phyloP scores from a whole-genome alignment of 768 basidiomycete species.

The Phaeotremella skinneri region DNA sequence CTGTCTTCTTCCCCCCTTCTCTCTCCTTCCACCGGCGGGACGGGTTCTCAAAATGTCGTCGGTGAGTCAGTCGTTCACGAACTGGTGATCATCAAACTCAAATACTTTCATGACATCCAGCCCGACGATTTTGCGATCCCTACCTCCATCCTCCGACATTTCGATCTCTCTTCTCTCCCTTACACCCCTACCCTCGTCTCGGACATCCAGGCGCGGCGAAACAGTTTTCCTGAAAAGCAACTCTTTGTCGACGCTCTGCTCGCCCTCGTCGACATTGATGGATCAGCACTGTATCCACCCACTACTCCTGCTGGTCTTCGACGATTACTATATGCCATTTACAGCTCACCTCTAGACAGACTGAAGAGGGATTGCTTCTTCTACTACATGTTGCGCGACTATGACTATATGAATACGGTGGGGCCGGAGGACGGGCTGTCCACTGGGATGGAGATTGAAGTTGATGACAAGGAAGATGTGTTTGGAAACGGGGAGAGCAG shows the following conservation, averaged over 20 bases:
- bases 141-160: constrained; percentile 34
- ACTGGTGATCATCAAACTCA: no score
- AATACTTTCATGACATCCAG: no score
- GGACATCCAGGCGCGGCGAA: constrained; percentile 18
- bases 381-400: constrained; percentile 41
- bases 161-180: constrained; percentile 36
- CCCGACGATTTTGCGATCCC: constrained; percentile 36
- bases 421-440: not conserved
- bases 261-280: constrained; percentile 31
- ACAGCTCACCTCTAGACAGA: constrained; percentile 29
- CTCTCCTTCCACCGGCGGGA: no score
- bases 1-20: no score
- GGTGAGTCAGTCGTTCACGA: not conserved
- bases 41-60: not conserved
- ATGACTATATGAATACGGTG: constrained; percentile 7
- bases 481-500: not conserved
- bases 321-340: constrained; percentile 31
- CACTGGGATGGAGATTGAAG: constrained; percentile 15
- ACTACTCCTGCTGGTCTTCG: constrained; percentile 31
- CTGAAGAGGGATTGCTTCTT: constrained; percentile 43
- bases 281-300: constrained; percentile 35
- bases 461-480: constrained; percentile 11
- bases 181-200: constrained; percentile 17
- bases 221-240: constrained; percentile 17
- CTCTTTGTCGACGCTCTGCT: constrained; percentile 41